phyloP scores from a whole-genome alignment of 1,139 yeast genomes.

The Meyerozyma guilliermondii region DNA sequence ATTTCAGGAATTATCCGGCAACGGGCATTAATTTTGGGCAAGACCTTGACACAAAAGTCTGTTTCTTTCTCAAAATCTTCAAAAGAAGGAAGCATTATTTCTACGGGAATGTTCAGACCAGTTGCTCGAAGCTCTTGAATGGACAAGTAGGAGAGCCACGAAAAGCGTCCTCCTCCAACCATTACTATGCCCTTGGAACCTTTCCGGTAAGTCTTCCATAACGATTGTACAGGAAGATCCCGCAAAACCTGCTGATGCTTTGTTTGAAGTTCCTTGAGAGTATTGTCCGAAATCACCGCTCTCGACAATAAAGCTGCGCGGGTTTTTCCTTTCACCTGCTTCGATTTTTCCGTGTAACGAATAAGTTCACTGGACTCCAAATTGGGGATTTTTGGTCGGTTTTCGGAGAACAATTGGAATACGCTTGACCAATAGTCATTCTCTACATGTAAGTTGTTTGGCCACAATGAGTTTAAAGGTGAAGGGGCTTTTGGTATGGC shows the following conservation, averaged over 20 bases:
- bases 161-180: conserved; percentile 35
- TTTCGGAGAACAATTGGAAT: conserved; percentile 11
- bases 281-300: conserved; percentile 22
- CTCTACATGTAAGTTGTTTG: too few species aligned
- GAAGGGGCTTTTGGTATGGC: too few species aligned
- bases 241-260: conserved; percentile 22
- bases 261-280: conserved; percentile 17
- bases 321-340: conserved; percentile 22
- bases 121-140: conserved; percentile 28
- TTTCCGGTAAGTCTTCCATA: conserved; percentile 19
- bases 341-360: conserved; percentile 17
- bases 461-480: too few species aligned
- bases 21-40: not conserved
- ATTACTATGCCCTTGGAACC: conserved; percentile 30
- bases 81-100: conserved; percentile 30
- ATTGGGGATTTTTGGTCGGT: conserved; percentile 7
- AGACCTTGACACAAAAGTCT: not conserved
- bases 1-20: conserved; percentile 23
- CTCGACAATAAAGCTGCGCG: conserved; percentile 25
- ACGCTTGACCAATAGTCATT: conserved; percentile 12
- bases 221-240: conserved; percentile 22
- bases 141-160: conserved; percentile 37
- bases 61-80: conserved; percentile 16
- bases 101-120: conserved; percentile 35
- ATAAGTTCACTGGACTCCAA: conserved; percentile 17